Base-by-base conservation (phyloP, 2,329 filamentous ascomycete species). In the Tolypocladium sp. region DNA sequence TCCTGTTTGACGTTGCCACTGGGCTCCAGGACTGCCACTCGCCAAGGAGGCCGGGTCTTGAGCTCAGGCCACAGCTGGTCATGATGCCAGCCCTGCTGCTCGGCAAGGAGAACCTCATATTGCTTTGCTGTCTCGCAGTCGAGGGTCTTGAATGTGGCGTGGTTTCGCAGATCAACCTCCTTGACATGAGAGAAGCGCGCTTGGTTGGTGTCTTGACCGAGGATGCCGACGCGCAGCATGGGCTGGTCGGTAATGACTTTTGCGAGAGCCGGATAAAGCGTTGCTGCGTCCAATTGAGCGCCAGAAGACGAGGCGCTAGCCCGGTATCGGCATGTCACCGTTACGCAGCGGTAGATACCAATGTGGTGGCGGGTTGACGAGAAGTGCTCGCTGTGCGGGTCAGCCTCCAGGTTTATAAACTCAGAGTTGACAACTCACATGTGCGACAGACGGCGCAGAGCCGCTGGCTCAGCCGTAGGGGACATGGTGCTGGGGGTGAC, bases 181-280 rank as follows among this genome's bases (percentile, higher is more conserved):
- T 72, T 64, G 10, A 82, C 61, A 52, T 74, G 72, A 9, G 77
- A 73, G 64, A 79, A 84, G 33, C 64, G 67, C 0, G 82, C 74
- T 2, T 67, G 59, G 41, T 70, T 71, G n/a, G 73, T 76, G 42
- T 78, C 72, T 55, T 83, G 74, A 42, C 69, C 72, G 2, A 68
- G 65, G 60, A 85, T 79, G 12, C 78, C 80, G 37, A 79, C 76
- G 20, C 77, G 74, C 46, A 85, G 71, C 60, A 77, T 74, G 2
- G 77, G 74, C 58, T 82, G 76, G n/a, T 68, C 68, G 15, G 71
- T 63, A 15, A 82, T 65, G n/a, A 82, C 68, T 10, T 67, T 60
- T 4, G 69, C 69, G 9, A 82, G 59, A 0, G 79, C 79, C 5
- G 65, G 57, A 57, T 74, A 68, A 15, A 82, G 59, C 15, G 46